Evolutionary conservation across 2,329 filamentous ascomycete species (phyloP).

Genomic region (Aureobasidium mangrovei): DNA sequence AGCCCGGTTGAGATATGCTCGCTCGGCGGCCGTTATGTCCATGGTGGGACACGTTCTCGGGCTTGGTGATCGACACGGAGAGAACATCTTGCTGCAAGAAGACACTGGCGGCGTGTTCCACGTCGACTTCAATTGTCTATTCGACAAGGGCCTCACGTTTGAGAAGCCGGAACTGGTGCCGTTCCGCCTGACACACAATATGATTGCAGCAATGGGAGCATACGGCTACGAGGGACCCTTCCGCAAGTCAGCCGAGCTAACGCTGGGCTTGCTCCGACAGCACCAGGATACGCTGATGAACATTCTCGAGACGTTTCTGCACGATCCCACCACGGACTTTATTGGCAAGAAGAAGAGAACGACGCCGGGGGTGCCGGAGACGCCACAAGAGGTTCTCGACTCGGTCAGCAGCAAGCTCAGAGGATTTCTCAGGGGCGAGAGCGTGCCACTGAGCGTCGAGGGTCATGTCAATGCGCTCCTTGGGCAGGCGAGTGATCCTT

Average conservation of each 20-base stretch:
- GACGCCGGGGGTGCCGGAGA: slow-evolving; percentile 51
- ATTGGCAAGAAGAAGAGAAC: slow-evolving; percentile 59
- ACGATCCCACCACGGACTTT: slow-evolving; percentile 92
- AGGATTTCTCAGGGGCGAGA: slow-evolving; percentile 76
- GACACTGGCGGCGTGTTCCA: slow-evolving; percentile 90
- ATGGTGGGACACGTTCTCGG: slow-evolving; percentile 94
- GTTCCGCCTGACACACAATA: slow-evolving; percentile 96
- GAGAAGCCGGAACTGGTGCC: slow-evolving; percentile 90
- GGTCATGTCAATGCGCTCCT: slow-evolving; percentile 97
- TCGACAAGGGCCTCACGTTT: slow-evolving; percentile 95
- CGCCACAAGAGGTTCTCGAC: slow-evolving; percentile 74
- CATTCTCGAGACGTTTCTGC: slow-evolving; percentile 91
- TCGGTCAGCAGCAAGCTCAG: slow-evolving; percentile 79
- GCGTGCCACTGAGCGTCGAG: slow-evolving; percentile 86
- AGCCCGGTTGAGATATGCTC: slow-evolving; percentile 78
- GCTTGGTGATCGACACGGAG: slow-evolving; percentile 88
- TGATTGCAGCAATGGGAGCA: slow-evolving; percentile 94
- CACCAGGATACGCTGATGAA: slow-evolving; percentile 97
- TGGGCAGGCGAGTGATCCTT: slow-evolving; percentile 69
- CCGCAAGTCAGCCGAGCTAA: slow-evolving; percentile 81
- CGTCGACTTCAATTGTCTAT: slow-evolving; percentile 98
- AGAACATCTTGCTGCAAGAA: slow-evolving; percentile 93
- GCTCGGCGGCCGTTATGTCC: slow-evolving; percentile 97
- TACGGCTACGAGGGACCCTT: slow-evolving; percentile 91
- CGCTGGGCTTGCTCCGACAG: slow-evolving; percentile 71